Conservation (phyloP, 2,329 filamentous ascomycete genomes). For the Neopestalotiopsis rosae region DNA sequence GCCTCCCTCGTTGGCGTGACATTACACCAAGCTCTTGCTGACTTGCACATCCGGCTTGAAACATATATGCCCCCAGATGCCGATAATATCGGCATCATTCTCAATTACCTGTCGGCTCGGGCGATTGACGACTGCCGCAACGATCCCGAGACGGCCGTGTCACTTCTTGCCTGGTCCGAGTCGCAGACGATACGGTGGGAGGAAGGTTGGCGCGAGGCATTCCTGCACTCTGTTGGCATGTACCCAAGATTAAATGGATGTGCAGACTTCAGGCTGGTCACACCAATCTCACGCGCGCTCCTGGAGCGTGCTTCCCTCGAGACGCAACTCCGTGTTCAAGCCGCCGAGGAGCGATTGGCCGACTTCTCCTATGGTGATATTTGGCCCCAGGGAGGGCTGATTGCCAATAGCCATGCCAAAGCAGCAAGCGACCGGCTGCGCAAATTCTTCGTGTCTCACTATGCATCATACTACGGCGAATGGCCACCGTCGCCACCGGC, state of each 20-base stretch:
- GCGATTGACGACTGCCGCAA: conserved; percentile 69
- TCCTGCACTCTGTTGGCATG: conserved; percentile 71
- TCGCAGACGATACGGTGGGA: conserved; percentile 66
- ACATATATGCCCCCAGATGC: conserved; percentile 60
- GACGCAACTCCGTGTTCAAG: conserved; percentile 65
- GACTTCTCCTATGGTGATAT: conserved; percentile 66
- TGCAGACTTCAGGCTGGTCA: conserved; percentile 62
- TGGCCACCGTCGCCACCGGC: conserved; percentile 61
- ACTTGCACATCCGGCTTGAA: conserved; percentile 66
- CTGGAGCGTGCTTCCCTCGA: conserved; percentile 67
- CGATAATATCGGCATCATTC: conserved; percentile 64
- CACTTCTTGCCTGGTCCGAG: conserved; percentile 70
- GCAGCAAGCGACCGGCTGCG: conserved; percentile 64
- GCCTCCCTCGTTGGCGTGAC: conserved; percentile 70
- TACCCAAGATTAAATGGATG: conserved; percentile 56
- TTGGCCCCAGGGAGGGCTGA: conserved; percentile 53
- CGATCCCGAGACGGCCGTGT: conserved; percentile 63
- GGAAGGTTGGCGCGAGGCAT: conserved; percentile 71
- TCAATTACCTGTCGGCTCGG: conserved; percentile 63
- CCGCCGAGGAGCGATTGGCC: conserved; percentile 65
- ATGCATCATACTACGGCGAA: conserved; percentile 58
- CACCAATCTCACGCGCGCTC: conserved; percentile 66
- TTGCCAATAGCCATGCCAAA: conserved; percentile 45
- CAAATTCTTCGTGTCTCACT: conserved; percentile 65
- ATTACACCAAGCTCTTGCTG: conserved; percentile 65